Evolutionary conservation across 2,329 filamentous ascomycete genomes (phyloP), one percentile per base, ranked within the genome.

Genomic region (Ambrosiella beaveri): DNA sequence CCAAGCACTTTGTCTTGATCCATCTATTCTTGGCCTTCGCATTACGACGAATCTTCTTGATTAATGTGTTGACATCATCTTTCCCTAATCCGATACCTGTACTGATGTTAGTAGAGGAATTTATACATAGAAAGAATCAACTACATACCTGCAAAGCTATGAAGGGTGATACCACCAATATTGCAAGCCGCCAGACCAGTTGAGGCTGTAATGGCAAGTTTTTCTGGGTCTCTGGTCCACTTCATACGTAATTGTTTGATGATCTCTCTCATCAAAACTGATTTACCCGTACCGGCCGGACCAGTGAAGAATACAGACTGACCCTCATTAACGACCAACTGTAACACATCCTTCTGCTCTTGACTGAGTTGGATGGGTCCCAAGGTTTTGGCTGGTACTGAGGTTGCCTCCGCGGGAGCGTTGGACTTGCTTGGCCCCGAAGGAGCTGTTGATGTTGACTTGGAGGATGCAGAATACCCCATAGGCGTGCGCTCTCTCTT

Each of bases 261-360:
- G 61, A 97, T 95, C 63, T 94, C 83, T 62, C 90, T 81, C 78
- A 98, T 88, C 59, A 98, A 72, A 3, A 98, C 91, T 1, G 93
- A 98, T 74, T 98, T 98, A 69, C 93, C 93, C 3, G 93, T 96
- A 75, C 85, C 89, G 59, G 93, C 93, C 60, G 93, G 95, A 64
- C 93, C 93, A 0, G 93, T 98, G 69, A 98, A 98, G 73, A 98
- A 98, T 1, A 96, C 90, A 64, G 91, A 97, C 68, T 89, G 85
- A 60, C 79, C 79, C 62, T 86, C 74, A 19, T 93, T 79, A 7
- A 88, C 78, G 8, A 98, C 91, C 17, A 96, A 74, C 51, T 88
- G 82, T 59, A 94, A 74, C 9, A 98, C 88, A 60, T 86, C 81
- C 61, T 81, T 78, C 70, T 98, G 93, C 67, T 98, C 93, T 11